phyloP scores from a whole-genome alignment of 495 filamentous ascomycete species.

The Podospora anserina region DNA sequence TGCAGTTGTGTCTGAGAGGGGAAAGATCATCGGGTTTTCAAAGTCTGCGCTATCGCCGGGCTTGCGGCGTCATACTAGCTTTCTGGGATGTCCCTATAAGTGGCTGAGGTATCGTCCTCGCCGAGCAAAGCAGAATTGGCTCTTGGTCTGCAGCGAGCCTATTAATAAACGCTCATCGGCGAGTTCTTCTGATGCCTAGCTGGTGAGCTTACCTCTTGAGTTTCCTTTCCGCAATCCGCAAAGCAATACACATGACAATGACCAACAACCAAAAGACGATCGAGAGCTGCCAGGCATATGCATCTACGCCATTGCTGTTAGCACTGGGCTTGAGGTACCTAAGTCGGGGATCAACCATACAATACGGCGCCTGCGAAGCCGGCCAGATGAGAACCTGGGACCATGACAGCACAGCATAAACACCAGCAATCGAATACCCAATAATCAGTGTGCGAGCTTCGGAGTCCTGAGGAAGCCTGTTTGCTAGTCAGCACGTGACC shows the following conservation, averaged over 20 bases:
- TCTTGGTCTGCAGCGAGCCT: neutral
- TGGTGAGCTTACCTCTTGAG: neutral
- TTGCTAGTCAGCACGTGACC: neutral
- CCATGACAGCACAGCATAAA: slow-evolving; percentile 41
- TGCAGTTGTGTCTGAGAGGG: neutral
- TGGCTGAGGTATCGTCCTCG: neutral
- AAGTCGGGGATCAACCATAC: slow-evolving; percentile 19
- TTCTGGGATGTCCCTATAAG: neutral
- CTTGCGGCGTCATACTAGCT: neutral
- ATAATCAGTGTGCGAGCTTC: slow-evolving; percentile 41
- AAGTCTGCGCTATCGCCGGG: no score
- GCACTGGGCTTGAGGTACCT: slow-evolving; percentile 7
- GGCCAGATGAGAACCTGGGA: slow-evolving; percentile 45
- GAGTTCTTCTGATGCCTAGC: no score
- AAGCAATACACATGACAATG: slow-evolving; percentile 12
- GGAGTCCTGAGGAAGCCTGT: slow-evolving; percentile 36
- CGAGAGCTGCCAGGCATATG: slow-evolving; percentile 40
- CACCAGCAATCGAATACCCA: slow-evolving; percentile 38
- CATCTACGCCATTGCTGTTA: slow-evolving; percentile 21
- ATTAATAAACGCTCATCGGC: neutral
- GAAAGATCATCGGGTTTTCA: neutral
- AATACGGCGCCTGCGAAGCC: slow-evolving; percentile 40
- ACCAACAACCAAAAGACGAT: slow-evolving; percentile 38
- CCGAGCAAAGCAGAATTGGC: neutral
- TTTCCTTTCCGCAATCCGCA: neutral